phyloP scores from a whole-genome alignment of 2,329 filamentous ascomycete species.

The Pestalotiopsis sp. region DNA sequence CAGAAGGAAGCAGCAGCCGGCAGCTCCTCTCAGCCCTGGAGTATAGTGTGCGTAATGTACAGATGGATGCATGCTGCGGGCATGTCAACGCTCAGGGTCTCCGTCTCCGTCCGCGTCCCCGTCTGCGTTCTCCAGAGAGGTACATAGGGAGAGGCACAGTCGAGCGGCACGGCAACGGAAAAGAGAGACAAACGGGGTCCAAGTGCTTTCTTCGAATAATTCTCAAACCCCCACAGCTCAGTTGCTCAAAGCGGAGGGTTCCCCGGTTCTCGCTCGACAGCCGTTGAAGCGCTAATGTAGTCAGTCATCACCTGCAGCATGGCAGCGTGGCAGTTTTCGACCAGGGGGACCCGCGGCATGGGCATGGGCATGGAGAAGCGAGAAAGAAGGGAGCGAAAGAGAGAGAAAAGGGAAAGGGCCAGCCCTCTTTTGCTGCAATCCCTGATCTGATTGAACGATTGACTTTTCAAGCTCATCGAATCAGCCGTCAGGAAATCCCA shows the following conservation, averaged over 20 bases:
- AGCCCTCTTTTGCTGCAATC: neutral
- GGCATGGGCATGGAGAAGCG: neutral
- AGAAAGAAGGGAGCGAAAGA: neutral
- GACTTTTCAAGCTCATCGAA: constrained; percentile 1
- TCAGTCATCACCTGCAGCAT: constrained; percentile 4
- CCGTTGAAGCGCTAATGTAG: constrained; percentile 7
- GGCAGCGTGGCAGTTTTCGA: neutral
- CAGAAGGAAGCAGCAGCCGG: neutral
- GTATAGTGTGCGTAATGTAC: neutral
- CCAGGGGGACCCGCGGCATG: neutral
- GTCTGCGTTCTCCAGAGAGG: no score
- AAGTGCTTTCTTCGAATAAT: no score
- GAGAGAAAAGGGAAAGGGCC: neutral
- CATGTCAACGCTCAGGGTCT: constrained; percentile 3
- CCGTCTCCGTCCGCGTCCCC: no score
- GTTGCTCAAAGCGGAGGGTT: constrained; percentile 2
- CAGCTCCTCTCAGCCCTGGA: constrained; percentile 1
- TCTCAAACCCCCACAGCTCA: constrained; percentile 4
- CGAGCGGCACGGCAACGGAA: no score
- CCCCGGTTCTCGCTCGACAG: constrained; percentile 9
- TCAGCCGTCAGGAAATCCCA: neutral
- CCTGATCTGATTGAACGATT: neutral
- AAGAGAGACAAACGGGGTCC: neutral
- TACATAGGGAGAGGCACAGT: no score
- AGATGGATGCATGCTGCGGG: neutral